Evolutionary conservation across 805 yeast genomes (phyloP).

Genomic region (Kodamaea sagamina): DNA sequence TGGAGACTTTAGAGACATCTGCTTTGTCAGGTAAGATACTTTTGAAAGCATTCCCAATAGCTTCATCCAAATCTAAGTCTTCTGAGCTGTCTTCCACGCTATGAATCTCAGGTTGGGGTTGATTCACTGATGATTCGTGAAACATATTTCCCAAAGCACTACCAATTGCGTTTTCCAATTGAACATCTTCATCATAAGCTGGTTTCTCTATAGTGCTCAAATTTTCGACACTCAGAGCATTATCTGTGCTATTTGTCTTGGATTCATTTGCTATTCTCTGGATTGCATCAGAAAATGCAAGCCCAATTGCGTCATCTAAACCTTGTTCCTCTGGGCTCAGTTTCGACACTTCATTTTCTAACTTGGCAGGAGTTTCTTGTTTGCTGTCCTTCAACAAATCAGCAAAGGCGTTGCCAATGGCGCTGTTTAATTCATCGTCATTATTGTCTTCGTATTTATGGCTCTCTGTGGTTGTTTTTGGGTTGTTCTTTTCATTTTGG

Average conservation of each 20-base stretch:
- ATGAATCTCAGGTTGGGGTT: neutral
- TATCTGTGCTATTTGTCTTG: neutral
- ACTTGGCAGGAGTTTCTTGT: neutral
- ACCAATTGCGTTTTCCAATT: constrained; percentile 24
- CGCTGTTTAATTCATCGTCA: constrained; percentile 18
- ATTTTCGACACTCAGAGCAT: neutral
- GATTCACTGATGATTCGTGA: neutral
- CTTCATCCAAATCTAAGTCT: constrained; percentile 19
- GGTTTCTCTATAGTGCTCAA: neutral
- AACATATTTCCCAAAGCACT: constrained; percentile 22
- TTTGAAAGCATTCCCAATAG: constrained; percentile 21
- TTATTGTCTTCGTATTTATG: constrained; percentile 1
- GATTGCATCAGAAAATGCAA: constrained; percentile 17
- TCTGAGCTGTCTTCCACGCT: neutral
- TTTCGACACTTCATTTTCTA: neutral
- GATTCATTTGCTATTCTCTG: neutral
- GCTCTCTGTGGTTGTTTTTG: neutral
- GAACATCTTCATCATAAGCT: neutral
- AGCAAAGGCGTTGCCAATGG: constrained; percentile 14
- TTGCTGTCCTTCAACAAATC: constrained; percentile 4
- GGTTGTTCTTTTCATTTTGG: neutral
- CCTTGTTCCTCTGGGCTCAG: constrained; percentile 1
- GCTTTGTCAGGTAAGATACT: constrained; percentile 12
- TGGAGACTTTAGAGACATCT: too few species aligned
- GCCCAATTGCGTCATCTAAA: constrained; percentile 19